These are phyloP conservation scores for Fusarium sp. DNA, from an alignment of 2,329 filamentous ascomycete genomes.

Conservation along the genomic window DNA sequence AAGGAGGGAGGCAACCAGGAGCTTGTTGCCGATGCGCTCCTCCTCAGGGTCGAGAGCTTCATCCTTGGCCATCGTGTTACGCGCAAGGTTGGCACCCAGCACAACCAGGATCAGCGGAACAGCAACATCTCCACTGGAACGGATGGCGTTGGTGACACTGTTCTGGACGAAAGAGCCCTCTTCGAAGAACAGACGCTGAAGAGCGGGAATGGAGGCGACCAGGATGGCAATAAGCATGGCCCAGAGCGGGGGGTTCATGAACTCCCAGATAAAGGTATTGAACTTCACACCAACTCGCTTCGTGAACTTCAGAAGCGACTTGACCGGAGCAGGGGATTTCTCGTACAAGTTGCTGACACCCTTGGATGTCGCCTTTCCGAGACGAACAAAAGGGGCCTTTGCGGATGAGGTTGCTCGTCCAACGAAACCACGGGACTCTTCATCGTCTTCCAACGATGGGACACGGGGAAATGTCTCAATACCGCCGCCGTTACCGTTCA, in stretches of 20 bases:
- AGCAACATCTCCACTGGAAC: slow-evolving; percentile 88
- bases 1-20: slow-evolving; percentile 87
- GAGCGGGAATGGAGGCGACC: slow-evolving; percentile 85
- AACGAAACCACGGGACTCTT: slow-evolving; percentile 54
- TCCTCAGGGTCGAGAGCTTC: slow-evolving; percentile 78
- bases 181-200: slow-evolving; percentile 89
- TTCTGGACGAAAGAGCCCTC: slow-evolving; percentile 92
- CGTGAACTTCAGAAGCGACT: slow-evolving; percentile 48
- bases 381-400: slow-evolving; percentile 43
- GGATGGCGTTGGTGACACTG: slow-evolving; percentile 88
- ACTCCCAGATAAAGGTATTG: slow-evolving; percentile 80
- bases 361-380: slow-evolving; percentile 38
- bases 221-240: slow-evolving; percentile 94
- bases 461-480: slow-evolving; percentile 74
- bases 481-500: slow-evolving; percentile 56
- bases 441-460: slow-evolving; percentile 55
- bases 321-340: slow-evolving; percentile 58
- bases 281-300: slow-evolving; percentile 58
- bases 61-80: slow-evolving; percentile 83
- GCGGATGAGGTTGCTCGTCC: slow-evolving; percentile 51
- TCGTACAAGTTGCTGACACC: slow-evolving; percentile 47
- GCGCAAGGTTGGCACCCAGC: slow-evolving; percentile 91
- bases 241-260: slow-evolving; percentile 99
- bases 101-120: slow-evolving; percentile 97
- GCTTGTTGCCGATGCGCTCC: slow-evolving; percentile 73